Percentiles rank a stretch among this genome's conserved stretches.
These are phyloP conservation scores for Leptographium galeiforme DNA, from an alignment of 2,329 filamentous ascomycete genomes.

Conservation along the genomic window DNA sequence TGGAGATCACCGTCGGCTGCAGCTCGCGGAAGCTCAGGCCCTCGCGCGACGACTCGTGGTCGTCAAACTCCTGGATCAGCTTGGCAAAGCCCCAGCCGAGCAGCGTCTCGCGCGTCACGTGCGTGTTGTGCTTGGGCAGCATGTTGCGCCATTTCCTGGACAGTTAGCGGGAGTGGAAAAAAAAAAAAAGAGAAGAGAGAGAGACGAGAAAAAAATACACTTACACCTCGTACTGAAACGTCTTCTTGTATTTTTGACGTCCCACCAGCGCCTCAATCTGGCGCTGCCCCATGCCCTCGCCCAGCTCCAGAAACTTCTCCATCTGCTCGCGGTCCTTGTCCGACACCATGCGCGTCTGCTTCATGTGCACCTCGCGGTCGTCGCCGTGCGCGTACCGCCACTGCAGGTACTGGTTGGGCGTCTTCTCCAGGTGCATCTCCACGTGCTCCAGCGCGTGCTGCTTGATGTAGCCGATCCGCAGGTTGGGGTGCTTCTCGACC, in stretches of 20 bases:
- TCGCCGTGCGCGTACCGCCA: conserved; percentile 98
- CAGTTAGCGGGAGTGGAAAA: conserved; percentile 10
- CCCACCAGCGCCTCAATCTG: conserved; percentile 84
- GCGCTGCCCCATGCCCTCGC: conserved; percentile 63
- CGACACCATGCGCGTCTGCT: conserved; percentile 86
- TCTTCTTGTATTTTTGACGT: conserved; percentile 98
- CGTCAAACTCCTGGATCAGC: conserved; percentile 93
- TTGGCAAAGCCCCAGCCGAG: conserved; percentile 78
- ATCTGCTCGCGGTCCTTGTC: conserved; percentile 78
- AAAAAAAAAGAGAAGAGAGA: neutral
- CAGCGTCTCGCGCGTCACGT: conserved; percentile 87
- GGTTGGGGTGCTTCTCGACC: conserved; percentile 96
- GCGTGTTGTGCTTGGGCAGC: conserved; percentile 85
- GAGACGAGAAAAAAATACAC: conserved; percentile 38
- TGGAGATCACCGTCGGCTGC: conserved; percentile 84
- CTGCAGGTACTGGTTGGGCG: conserved; percentile 95
- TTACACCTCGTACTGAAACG: conserved; percentile 84
- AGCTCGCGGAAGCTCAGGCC: conserved; percentile 92
- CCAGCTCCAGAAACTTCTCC: conserved; percentile 76
- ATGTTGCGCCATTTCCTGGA: conserved; percentile 71
- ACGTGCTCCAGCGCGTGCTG: conserved; percentile 98
- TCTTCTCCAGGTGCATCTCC: conserved; percentile 99
- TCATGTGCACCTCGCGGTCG: conserved; percentile 92
- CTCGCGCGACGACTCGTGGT: conserved; percentile 96
- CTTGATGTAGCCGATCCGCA: conserved; percentile 99